phyloP scores from a whole-genome alignment of 2,329 filamentous ascomycete genomes.

The Claviceps purpurea region DNA sequence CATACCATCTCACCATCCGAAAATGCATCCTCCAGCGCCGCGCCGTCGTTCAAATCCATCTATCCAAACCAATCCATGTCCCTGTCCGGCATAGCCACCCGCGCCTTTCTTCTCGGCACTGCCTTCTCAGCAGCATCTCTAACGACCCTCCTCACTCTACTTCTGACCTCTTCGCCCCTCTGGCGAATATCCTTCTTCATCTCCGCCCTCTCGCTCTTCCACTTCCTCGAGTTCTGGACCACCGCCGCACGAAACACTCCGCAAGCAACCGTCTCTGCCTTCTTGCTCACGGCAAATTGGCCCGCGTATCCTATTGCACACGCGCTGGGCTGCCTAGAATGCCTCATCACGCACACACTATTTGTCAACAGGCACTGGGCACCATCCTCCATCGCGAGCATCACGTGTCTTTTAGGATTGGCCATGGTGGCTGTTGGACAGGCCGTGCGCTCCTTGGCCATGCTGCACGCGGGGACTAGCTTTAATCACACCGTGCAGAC shows the following conservation, averaged over 20 bases:
- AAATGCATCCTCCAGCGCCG: background rate
- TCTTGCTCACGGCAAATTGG: conserved; percentile 77
- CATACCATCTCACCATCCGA: background rate
- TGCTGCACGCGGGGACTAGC: conserved; percentile 76
- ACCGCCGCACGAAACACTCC: conserved; percentile 75
- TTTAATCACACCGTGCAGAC: conserved; percentile 85
- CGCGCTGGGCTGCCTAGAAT: conserved; percentile 58
- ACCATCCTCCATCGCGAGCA: conserved; percentile 27
- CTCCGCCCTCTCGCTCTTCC: conserved; percentile 60
- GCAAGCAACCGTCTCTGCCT: conserved; percentile 58
- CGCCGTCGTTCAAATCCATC: conserved; percentile 7
- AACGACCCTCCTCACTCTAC: conserved; percentile 18
- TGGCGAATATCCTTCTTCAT: conserved; percentile 58
- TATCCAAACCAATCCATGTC: conserved; percentile 39
- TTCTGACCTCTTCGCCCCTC: conserved; percentile 29
- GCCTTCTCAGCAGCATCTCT: conserved; percentile 24
- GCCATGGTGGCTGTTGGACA: conserved; percentile 58
- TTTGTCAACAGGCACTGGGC: conserved; percentile 35
- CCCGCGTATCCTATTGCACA: conserved; percentile 76
- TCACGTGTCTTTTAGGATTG: conserved; percentile 39
- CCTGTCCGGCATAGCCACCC: conserved; percentile 44
- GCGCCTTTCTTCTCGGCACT: conserved; percentile 41
- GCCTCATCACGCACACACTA: conserved; percentile 44
- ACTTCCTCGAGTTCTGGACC: conserved; percentile 93
- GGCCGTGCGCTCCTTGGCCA: conserved; percentile 62